These are phyloP conservation scores for Cordia subcordata DNA, from an alignment of 257 asterid genomes.

Conservation along the genomic window DNA sequence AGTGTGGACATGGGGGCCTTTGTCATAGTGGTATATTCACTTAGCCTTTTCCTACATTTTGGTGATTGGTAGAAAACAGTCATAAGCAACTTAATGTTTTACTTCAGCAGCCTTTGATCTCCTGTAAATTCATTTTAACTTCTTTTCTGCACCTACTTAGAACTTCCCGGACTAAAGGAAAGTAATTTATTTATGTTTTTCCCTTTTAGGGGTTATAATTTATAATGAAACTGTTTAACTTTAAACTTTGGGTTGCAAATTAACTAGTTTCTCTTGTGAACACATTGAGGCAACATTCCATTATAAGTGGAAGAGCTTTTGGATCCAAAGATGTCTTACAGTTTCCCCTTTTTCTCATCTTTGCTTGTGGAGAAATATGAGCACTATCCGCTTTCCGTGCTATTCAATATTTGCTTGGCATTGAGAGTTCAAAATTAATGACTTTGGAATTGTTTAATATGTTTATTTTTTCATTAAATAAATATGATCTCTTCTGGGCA, in stretches of 20 bases:
- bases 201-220: too few species aligned
- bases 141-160: background rate
- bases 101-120: background rate
- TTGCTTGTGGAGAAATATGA: background rate
- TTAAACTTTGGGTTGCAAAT: too few species aligned
- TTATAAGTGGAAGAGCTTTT: background rate
- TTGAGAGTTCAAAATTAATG: background rate
- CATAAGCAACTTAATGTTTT: too few species aligned
- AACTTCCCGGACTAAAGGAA: background rate
- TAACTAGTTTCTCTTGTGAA: background rate
- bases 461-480: background rate
- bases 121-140: background rate
- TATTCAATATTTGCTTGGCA: background rate
- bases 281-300: background rate
- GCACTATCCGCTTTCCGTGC: background rate
- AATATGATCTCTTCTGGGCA: background rate
- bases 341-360: background rate
- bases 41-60: background rate
- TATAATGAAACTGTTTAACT: too few species aligned
- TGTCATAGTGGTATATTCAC: slow-evolving; percentile 64
- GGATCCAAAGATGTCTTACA: background rate
- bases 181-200: too few species aligned
- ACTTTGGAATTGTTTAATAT: background rate
- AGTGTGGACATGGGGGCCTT: slow-evolving; percentile 99
- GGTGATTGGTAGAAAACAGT: background rate